Evolutionary conservation across 2,329 filamentous ascomycete genomes (phyloP).

Genomic region (Exserohilum turcica): DNA sequence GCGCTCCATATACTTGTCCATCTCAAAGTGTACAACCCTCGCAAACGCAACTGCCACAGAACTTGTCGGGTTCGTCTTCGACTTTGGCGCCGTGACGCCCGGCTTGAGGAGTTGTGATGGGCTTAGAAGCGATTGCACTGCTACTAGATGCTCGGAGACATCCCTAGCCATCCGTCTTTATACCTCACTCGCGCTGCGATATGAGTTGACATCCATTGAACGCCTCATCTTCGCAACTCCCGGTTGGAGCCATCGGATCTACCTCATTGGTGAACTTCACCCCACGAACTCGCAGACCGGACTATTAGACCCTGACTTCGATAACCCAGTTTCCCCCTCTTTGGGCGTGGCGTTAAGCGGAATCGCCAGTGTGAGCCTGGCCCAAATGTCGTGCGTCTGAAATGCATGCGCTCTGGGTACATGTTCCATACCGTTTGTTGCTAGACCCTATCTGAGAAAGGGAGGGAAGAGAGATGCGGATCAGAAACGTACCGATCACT

Average conservation of each 20-base stretch:
- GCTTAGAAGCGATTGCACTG: neutral
- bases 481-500: too few species aligned
- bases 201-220: neutral
- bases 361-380: too few species aligned
- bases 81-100: constrained; percentile 4
- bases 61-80: constrained; percentile 10
- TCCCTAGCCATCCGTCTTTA: neutral
- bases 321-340: too few species aligned
- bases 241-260: neutral
- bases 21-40: constrained; percentile 1
- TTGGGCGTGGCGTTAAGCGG: too few species aligned
- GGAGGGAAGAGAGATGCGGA: too few species aligned
- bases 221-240: neutral
- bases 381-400: too few species aligned
- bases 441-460: too few species aligned
- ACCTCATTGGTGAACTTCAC: too few species aligned
- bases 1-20: neutral
- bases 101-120: neutral
- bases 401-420: too few species aligned
- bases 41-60: constrained; percentile 12
- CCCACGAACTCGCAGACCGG: too few species aligned
- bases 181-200: neutral
- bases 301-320: too few species aligned
- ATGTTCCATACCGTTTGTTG: too few species aligned
- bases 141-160: neutral